These are phyloP conservation scores for Pythium biforme DNA, from an alignment of 352 stramenopile species.

Conservation along the genomic window DNA sequence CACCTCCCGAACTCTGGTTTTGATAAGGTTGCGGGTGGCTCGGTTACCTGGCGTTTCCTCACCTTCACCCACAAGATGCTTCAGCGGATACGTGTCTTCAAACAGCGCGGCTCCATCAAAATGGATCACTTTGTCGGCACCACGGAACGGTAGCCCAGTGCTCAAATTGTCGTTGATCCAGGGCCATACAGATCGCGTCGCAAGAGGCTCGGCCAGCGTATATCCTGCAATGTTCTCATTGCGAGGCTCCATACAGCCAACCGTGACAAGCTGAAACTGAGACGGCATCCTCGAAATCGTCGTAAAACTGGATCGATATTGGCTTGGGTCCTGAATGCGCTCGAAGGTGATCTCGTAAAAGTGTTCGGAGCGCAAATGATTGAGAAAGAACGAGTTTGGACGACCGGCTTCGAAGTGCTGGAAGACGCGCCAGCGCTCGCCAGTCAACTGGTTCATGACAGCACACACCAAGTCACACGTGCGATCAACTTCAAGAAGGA, in stretches of 20 bases:
- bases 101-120: conserved; percentile 34
- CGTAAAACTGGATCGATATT: conserved; percentile 48
- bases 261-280: conserved; percentile 39
- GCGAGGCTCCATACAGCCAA: background rate
- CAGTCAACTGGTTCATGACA: conserved; percentile 49
- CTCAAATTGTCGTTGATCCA: conserved; percentile 27
- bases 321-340: conserved; percentile 37
- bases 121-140: conserved; percentile 25
- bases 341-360: conserved; percentile 53
- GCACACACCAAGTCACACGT: conserved; percentile 50
- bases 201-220: background rate
- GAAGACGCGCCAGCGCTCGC: conserved; percentile 41
- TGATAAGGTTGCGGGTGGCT: conserved; percentile 8
- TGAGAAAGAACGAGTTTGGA: conserved; percentile 62
- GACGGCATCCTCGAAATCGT: conserved; percentile 32
- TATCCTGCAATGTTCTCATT: background rate
- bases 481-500: conserved; percentile 70
- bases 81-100: background rate
- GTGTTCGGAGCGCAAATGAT: conserved; percentile 54
- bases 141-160: conserved; percentile 16
- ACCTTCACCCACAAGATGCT: background rate
- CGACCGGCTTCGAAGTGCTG: conserved; percentile 46
- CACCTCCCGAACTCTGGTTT: conserved; percentile 43
- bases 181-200: conserved; percentile 4
- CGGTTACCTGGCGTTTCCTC: background rate